Percentiles rank a stretch among this genome's conserved stretches.
phyloP scores from a whole-genome alignment of 768 basidiomycete species.

The Suillus luteus region DNA sequence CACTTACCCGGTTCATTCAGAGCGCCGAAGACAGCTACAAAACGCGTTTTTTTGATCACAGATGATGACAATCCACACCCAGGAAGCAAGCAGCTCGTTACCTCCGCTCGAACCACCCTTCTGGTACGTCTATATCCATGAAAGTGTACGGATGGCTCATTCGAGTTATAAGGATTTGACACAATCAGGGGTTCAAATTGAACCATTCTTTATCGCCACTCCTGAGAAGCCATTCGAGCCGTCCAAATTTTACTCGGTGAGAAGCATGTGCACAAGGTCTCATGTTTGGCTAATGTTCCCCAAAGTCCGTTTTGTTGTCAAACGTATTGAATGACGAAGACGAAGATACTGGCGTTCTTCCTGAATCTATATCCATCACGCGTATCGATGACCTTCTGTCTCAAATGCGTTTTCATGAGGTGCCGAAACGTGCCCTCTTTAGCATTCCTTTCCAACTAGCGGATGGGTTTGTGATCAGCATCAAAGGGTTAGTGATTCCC shows the following conservation, averaged over 20 bases:
- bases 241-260: constrained; percentile 77
- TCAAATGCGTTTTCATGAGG: constrained; percentile 81
- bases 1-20: constrained; percentile 38
- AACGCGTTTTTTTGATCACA: constrained; percentile 91
- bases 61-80: constrained; percentile 57
- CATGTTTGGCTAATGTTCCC: neutral
- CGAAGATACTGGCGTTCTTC: constrained; percentile 57
- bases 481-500: constrained; percentile 66
- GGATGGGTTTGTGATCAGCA: constrained; percentile 70
- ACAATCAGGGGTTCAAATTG: constrained; percentile 76
- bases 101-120: constrained; percentile 71
- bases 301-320: constrained; percentile 61
- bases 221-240: constrained; percentile 68
- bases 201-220: constrained; percentile 87
- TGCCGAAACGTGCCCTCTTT: constrained; percentile 81
- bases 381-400: constrained; percentile 74
- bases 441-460: constrained; percentile 81
- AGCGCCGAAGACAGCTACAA: constrained; percentile 86
- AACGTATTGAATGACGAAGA: constrained; percentile 49
- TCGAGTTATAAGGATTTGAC: constrained; percentile 65
- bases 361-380: constrained; percentile 74
- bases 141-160: neutral
- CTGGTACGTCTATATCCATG: constrained; percentile 44
- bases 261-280: constrained; percentile 24
- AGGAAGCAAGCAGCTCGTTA: constrained; percentile 59